Evolutionary conservation across 768 basidiomycete genomes (phyloP), one percentile per base, ranked within the genome.

Genomic region (Rhizopogon salebrosus): DNA sequence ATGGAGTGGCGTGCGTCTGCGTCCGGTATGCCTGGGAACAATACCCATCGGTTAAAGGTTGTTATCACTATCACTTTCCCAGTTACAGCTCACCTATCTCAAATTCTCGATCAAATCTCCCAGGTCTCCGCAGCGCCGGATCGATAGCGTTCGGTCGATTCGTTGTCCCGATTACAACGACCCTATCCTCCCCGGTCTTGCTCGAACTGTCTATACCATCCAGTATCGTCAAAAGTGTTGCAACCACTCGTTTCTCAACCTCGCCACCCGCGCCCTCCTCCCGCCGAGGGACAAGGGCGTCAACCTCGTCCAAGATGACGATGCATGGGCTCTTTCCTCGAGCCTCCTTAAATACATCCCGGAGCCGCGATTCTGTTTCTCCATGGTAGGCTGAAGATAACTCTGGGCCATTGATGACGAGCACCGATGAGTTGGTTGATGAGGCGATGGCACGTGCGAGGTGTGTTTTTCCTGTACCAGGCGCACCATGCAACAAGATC

Each of bases 381-480:
- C 97, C 97, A 63, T 98, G 97, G 63, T 92, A 98, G 1, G 94
- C 92, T 18, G 92, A 93, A 1, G 90, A 92, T 20, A 98, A 79
- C 64, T 98, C 94, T 11, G 97, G 94, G 0, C 97, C 97, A 60
- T 95, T 95, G 66, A 98, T 86, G 48, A 92, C 83, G 57, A 99
- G 80, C n/a, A 97, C 89, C 24, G 86, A 84, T 6, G 93, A 89
- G 27, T 80, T 80, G 1, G 89, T 90, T 5, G 94, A 92, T 0
- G 85, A 80, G 3, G 95, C 94, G 54, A 99, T 94, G 13, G 94
- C 91, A 56, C 93, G 85, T 10, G 97, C 95, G 2, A 99, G 76
- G 63, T 97, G 93, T 0, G 97, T 99, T 72, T 99, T 99, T 14
- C 97, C 97, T 8, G 97, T 98, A 35, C 97, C 97, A 3, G 97